Evolutionary conservation across 805 yeast species (phyloP), one percentile per base, ranked within the genome.

Genomic region (Lachancea mirantina): DNA sequence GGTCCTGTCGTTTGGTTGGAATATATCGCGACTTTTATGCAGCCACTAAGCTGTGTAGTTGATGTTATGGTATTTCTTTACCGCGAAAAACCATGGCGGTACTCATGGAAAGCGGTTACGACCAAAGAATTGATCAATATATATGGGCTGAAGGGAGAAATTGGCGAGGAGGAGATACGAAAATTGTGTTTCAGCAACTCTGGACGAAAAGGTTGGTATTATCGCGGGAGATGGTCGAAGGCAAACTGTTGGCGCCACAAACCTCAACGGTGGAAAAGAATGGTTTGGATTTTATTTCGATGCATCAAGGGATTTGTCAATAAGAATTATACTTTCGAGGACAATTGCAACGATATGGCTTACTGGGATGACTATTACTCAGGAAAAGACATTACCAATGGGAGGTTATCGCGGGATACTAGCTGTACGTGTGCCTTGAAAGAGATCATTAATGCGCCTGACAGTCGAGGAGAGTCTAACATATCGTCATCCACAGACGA

Each of bases 81-180:
- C 41, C 65, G 94, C 35, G 96, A 87, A 51, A 68, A 64, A 38
- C 95, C 95, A 1, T 84, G 94, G 94, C 63, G 64, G 29, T 61
- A 68, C 37, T 60, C 68, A 1, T 63, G 61, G 61, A 33, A 35
- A 14, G 36, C 33, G 3, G 42, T 50, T 9, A 51, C 53, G 31
- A 35, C 33, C 2, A 43, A 47, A 28, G 40, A 40, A 6, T 34
- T 57, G 4, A 39, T 40, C 18, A 45, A 45, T 8, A 38, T 30
- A 18, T 57, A 50, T 34, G 32, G 39, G 11, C 28, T 45, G 18
- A 47, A 41, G 30, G 54, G 56, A 6, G 50, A 47, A 20, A 35
- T 53, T 10, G 47, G 47, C 6, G 59, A 52, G 33, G 35, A 25
- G 7, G 51, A 48, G 19, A 51, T 50, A 11, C 15, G 34, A 18